A percentile compares a stretch with the other conserved stretches of the same genome.
Evolutionary conservation across 805 yeast genomes (phyloP).

Genomic region (Candida multigemmis): DNA sequence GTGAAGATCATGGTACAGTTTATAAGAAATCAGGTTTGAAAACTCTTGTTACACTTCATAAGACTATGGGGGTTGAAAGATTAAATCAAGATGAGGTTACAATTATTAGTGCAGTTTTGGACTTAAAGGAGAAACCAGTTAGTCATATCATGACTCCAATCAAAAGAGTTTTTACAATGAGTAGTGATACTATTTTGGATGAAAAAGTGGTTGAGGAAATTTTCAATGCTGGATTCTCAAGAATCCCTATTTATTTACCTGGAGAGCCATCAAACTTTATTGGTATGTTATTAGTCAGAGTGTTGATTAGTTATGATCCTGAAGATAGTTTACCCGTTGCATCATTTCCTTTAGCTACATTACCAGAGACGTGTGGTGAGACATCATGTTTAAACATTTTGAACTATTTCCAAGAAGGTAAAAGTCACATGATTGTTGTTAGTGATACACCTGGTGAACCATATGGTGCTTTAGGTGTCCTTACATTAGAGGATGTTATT

Average conservation of each 20-base stretch:
- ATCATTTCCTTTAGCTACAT: slow-evolving; percentile 87
- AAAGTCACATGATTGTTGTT: slow-evolving; percentile 94
- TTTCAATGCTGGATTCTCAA: slow-evolving; percentile 86
- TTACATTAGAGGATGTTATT: slow-evolving; percentile 94
- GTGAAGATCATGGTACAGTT: slow-evolving; percentile 94
- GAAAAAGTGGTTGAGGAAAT: slow-evolving; percentile 82
- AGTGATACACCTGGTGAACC: slow-evolving; percentile 77
- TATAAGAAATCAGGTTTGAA: slow-evolving; percentile 90
- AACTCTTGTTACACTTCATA: slow-evolving; percentile 85
- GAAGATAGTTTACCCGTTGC: slow-evolving; percentile 92
- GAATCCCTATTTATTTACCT: slow-evolving; percentile 91
- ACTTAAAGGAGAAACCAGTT: slow-evolving; percentile 86
- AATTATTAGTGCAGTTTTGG: slow-evolving; percentile 87
- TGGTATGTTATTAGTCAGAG: slow-evolving; percentile 91
- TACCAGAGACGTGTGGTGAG: slow-evolving; percentile 87
- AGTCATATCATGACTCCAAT: slow-evolving; percentile 90
- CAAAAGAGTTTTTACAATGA: slow-evolving; percentile 78
- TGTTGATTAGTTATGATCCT: slow-evolving; percentile 90
- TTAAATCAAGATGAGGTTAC: slow-evolving; percentile 94
- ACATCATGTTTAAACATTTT: slow-evolving; percentile 91
- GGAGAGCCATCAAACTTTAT: slow-evolving; percentile 83
- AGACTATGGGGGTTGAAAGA: slow-evolving; percentile 92
- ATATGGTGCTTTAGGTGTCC: slow-evolving; percentile 80
- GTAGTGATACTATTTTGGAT: slow-evolving; percentile 74
- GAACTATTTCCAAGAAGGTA: slow-evolving; percentile 96